Evolutionary conservation across 208 protist genomes (phyloP), one percentile per base, ranked within the genome.

Genomic region (Crithidia expoeki): DNA sequence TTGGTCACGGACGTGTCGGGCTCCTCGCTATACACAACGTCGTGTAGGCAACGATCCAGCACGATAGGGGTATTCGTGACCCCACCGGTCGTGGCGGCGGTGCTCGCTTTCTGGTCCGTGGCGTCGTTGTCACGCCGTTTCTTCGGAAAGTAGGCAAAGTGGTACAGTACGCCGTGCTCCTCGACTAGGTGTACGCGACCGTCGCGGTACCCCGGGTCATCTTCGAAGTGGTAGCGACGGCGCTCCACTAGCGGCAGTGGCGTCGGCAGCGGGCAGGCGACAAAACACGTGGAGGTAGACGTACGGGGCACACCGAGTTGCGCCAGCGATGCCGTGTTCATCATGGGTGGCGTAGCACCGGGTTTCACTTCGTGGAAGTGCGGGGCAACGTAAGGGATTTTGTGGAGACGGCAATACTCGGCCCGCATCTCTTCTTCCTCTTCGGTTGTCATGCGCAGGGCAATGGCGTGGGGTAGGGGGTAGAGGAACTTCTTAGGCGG

Each of bases 171-270:
- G 34, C 81, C 86, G 32, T 85, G 75, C 46, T 88, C 75, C 64
- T 85, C 86, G 30, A 89, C 80, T n/a, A 92, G 68, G 52, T 92
- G 86, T 5, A 92, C 52, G 21, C 76, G 72, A 23, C 83, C 81
- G 52, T 89, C 83, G 51, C 73, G 65, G 74, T 86, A 85, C 21
- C 49, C 28, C 1, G 64, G 47, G 19, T 81, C 71, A 12, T 57
- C 49, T 27, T 81, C 75, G 32, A 88, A 88, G 56, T 76, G 55
- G 27, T 88, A 81, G 25, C 53, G 71, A 7, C 71, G 71, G 0
- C 71, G 71, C 63, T 76, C 71, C 46, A 76, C 71, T 30, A 76
- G 12, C 0, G 71, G 71, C 63, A 70, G 38, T 5, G 63, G 57
- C 28, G 47, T 14, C n/a, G 61, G 61, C 47, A 67, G 17, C 2